Conservation (phyloP, 768 basidiomycete genomes). For the Coprinellus micaceus region DNA sequence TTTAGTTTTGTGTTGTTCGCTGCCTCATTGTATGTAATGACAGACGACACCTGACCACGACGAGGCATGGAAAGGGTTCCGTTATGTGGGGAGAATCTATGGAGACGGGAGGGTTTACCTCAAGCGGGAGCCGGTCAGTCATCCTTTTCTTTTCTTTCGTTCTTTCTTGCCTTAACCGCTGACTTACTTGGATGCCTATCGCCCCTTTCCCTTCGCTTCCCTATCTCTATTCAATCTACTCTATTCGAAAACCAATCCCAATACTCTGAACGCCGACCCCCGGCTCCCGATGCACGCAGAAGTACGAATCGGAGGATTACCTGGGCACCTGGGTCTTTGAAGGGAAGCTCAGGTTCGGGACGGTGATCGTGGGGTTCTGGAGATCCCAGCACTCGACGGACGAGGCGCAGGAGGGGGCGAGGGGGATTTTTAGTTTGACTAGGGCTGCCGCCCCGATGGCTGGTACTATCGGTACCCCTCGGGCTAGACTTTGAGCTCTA, state of each 20-base stretch:
- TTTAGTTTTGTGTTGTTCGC: not conserved
- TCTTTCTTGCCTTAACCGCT: slow-evolving; percentile 1
- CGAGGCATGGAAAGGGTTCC: slow-evolving; percentile 64
- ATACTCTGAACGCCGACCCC: no score
- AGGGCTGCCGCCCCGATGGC: slow-evolving; percentile 26
- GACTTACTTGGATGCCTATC: slow-evolving; percentile 4
- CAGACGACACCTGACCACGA: slow-evolving; percentile 55
- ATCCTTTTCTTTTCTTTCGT: not conserved
- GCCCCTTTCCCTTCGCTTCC: no score
- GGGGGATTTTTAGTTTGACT: slow-evolving; percentile 58
- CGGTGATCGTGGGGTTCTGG: slow-evolving; percentile 55
- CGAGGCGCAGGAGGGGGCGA: slow-evolving; percentile 32
- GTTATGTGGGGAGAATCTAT: slow-evolving; percentile 54
- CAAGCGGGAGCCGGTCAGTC: slow-evolving; percentile 57
- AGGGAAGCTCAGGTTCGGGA: slow-evolving; percentile 47
- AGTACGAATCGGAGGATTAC: slow-evolving; percentile 34
- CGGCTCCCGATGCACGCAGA: no score
- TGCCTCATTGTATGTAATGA: not conserved
- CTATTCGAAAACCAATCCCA: no score
- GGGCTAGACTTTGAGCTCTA: no score
- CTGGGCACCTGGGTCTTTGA: slow-evolving; percentile 56
- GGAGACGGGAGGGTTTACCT: slow-evolving; percentile 58
- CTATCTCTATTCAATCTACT: no score
- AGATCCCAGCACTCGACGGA: slow-evolving; percentile 22
- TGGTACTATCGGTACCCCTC: no score